Percentiles rank a stretch among this genome's conserved stretches.
phyloP scores from a whole-genome alignment of 202 grass and related monocot species.

The Sporobolus alterniflorus region DNA sequence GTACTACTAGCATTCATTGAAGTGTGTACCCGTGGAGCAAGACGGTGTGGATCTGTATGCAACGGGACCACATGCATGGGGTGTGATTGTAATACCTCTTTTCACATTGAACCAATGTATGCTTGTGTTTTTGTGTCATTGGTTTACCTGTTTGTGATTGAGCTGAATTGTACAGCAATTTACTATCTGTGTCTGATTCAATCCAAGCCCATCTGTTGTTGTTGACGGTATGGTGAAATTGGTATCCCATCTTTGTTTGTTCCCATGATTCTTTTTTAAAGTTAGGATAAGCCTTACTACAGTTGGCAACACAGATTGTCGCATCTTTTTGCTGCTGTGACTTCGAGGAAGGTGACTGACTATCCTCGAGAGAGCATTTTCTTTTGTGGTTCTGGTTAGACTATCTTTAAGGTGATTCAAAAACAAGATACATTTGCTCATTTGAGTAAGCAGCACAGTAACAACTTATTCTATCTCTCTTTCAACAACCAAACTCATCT shows the following conservation, averaged over 20 bases:
- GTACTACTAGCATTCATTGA: background rate
- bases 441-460: too few relatives aligned
- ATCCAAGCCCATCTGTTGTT: background rate
- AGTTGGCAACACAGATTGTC: too few relatives aligned
- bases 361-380: too few relatives aligned
- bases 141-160: background rate
- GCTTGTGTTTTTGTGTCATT: background rate
- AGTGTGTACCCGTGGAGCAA: background rate
- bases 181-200: background rate
- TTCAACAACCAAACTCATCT: too few relatives aligned
- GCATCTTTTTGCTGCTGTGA: background rate
- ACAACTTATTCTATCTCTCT: too few relatives aligned
- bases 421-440: too few relatives aligned
- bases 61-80: background rate
- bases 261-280: background rate
- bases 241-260: too few relatives aligned
- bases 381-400: too few relatives aligned
- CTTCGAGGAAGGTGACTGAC: too few relatives aligned
- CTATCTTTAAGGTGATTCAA: too few relatives aligned
- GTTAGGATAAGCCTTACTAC: too few relatives aligned
- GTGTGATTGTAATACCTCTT: conserved; percentile 12
- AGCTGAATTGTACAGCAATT: background rate
- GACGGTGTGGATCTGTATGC: background rate
- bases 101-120: background rate
- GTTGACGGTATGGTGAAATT: background rate